Base-by-base conservation (phyloP, 345 rosid genomes). In the Camelina hispida region DNA sequence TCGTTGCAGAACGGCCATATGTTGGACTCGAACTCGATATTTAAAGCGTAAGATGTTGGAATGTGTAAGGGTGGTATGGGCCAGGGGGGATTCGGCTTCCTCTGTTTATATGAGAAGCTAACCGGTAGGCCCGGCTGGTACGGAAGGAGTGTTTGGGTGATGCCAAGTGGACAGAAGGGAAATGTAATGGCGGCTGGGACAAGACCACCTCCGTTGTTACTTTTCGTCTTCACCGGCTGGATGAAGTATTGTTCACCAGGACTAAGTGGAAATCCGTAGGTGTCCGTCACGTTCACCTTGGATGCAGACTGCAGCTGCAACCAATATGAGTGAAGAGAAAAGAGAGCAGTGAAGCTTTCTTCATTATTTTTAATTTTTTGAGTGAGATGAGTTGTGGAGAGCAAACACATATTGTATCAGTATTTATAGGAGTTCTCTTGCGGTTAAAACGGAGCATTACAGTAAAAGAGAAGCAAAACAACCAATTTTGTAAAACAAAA, bases 91-190 rank as follows among this genome's bases (percentile, higher is more conserved):
- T 1, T 35, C 37, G 37, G 37, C 38, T 3, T 35, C 38, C 9
- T 35, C 10, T 9, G 38, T 35, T 6, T 2, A 38, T 9, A 38
- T 38, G 43, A 35, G 47, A 43, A 43, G 32, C 42, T 46, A 57
- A 74, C 72, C 3, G 72, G 72, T 25, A 46, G n/a, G 43, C 78
- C 78, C 1, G 52, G 66, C 13, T 16, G 48, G 4, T 0, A 3
- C 0, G 57, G 51, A 58, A 56, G 15, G 20, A 16, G 8, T 44
- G 50, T 6, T 50, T 74, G 78, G 52, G n/a, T 10, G 60, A 74
- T 23, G 18, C 51, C 72, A 17, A 74, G 78, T 57, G 78, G 71
- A 47, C 78, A 71, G 37, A 34, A 6, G 59, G 28, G 66, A 13
- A 8, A 1, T 35, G 35, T 0, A 54, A 3, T 5, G 4, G 66